A percentile compares a stretch with the other conserved stretches of the same genome.
These are phyloP conservation scores for Nephelium lappaceum DNA, from an alignment of 345 rosid genomes.

Conservation along the genomic window DNA sequence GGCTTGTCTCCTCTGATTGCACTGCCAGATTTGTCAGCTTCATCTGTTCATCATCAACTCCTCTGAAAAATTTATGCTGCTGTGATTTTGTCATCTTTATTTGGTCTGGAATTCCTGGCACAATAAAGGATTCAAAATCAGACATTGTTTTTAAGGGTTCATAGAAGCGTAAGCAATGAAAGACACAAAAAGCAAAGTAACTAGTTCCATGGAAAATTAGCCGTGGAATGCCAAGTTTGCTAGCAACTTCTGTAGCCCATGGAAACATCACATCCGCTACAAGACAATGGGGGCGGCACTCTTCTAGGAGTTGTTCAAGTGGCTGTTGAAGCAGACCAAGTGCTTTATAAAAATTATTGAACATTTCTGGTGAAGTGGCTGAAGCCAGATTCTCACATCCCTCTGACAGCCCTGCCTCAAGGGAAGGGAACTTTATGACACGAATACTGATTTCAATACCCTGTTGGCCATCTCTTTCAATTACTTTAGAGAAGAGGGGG, in stretches of 20 bases:
- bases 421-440: constrained; percentile 18
- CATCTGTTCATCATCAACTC: background rate
- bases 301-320: constrained; percentile 13
- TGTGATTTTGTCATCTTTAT: background rate
- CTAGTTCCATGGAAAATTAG: constrained; percentile 1
- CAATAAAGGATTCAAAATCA: background rate
- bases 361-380: background rate
- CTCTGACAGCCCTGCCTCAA: constrained; percentile 25
- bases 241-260: constrained; percentile 25
- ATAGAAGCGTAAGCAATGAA: background rate
- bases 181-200: background rate
- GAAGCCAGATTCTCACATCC: constrained; percentile 25
- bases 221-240: constrained; percentile 10
- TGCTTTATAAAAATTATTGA: constrained; percentile 8
- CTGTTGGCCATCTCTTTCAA: background rate
- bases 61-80: background rate
- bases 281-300: constrained; percentile 19
- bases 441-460: constrained; percentile 18
- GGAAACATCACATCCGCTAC: constrained; percentile 22
- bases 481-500: constrained; percentile 1
- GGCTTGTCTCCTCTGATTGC: constrained; percentile 16
- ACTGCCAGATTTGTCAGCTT: background rate
- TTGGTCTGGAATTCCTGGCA: constrained; percentile 2
- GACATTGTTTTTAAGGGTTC: background rate
- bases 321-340: constrained; percentile 18